Evolutionary conservation across 139 green algal species (phyloP).

Genomic region (Chlamydomonas sp.): DNA sequence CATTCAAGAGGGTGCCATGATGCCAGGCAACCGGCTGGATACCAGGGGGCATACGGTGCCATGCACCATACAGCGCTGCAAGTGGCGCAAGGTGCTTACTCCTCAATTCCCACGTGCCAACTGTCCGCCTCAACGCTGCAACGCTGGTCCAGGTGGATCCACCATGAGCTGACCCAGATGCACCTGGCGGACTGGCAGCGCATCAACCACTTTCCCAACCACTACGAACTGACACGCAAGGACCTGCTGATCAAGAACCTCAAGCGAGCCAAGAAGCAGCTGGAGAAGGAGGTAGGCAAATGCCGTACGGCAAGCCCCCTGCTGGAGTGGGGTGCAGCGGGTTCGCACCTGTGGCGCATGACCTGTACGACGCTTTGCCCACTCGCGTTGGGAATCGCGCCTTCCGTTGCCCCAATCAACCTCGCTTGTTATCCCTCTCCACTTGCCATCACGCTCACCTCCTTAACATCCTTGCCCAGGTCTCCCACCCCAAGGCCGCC

Average conservation of each 20-base stretch:
- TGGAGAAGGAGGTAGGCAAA: conserved; percentile 66
- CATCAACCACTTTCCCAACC: conserved; percentile 92
- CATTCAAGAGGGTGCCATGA: no score
- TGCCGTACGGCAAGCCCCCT: neutral
- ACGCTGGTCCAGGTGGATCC: conserved; percentile 59
- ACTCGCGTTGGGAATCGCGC: no score
- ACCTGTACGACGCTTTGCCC: no score
- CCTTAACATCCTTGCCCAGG: no score
- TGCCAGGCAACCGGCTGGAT: neutral
- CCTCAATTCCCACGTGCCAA: neutral
- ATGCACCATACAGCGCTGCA: neutral
- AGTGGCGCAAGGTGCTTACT: neutral
- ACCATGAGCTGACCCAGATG: conserved; percentile 68
- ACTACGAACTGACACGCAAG: conserved; percentile 90
- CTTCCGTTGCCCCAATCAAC: no score
- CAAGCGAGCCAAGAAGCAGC: conserved; percentile 76
- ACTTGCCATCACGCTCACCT: no score
- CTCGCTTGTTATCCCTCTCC: no score
- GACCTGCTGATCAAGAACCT: conserved; percentile 91
- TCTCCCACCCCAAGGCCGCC: no score
- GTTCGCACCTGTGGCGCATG: no score
- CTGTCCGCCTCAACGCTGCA: neutral
- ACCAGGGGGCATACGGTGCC: neutral
- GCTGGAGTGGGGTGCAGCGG: no score
- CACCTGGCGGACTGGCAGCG: conserved; percentile 80